These are phyloP conservation scores for Saturnispora gosingensis DNA, from an alignment of 805 yeast species.

Conservation along the genomic window DNA sequence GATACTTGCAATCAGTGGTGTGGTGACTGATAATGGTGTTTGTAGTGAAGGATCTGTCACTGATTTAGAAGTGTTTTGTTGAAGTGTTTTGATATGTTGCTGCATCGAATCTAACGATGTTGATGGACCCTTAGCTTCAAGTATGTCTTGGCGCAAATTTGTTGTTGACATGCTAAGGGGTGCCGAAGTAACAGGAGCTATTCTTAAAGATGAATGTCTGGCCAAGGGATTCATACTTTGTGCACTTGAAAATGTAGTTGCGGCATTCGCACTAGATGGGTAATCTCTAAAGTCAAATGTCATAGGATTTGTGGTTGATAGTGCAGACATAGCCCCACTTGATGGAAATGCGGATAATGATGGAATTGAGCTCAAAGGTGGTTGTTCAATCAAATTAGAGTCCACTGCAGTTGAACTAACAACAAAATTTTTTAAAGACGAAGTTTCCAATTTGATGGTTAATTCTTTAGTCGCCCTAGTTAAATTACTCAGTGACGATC, in stretches of 20 bases:
- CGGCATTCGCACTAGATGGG: constrained; percentile 5
- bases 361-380: constrained; percentile 29
- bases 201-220: constrained; percentile 2
- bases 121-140: constrained; percentile 9
- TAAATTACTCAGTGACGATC: constrained; percentile 70
- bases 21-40: constrained; percentile 23
- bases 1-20: constrained; percentile 29
- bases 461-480: constrained; percentile 89
- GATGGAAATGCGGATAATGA: constrained; percentile 26
- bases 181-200: background rate
- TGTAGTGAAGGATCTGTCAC: background rate
- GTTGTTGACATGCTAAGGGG: background rate
- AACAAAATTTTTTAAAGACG: constrained; percentile 34
- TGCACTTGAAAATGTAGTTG: constrained; percentile 2
- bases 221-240: constrained; percentile 4
- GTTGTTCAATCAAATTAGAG: constrained; percentile 22
- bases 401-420: constrained; percentile 14
- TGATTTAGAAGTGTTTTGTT: constrained; percentile 8
- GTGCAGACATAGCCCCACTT: constrained; percentile 12
- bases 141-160: constrained; percentile 9
- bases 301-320: background rate
- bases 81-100: constrained; percentile 20
- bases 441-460: constrained; percentile 70
- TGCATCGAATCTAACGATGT: constrained; percentile 12
- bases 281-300: background rate